Evolutionary conservation across 352 stramenopile species (phyloP).

Genomic region (Phytophthora syringae): DNA sequence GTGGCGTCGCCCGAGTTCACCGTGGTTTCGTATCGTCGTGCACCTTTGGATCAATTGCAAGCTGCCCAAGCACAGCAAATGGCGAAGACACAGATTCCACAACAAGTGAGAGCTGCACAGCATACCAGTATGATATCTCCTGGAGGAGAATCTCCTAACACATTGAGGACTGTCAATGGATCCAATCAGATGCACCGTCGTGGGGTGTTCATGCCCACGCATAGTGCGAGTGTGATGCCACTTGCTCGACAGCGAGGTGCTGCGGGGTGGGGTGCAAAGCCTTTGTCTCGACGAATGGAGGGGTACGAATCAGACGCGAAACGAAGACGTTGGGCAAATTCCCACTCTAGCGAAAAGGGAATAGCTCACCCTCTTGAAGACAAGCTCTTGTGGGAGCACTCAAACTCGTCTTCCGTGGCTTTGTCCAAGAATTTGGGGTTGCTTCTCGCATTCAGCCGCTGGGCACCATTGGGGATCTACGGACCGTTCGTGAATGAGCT

Average conservation of each 20-base stretch:
- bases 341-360: neutral
- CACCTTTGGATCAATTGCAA: conserved; percentile 38
- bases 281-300: neutral
- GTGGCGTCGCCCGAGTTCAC: conserved; percentile 59
- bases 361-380: conserved; percentile 41
- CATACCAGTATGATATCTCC: neutral
- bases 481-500: conserved; percentile 57
- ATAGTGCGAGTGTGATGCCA: conserved; percentile 13
- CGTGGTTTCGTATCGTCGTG: conserved; percentile 65
- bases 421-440: conserved; percentile 72
- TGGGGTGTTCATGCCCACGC: neutral
- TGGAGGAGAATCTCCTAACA: conserved; percentile 2
- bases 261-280: neutral
- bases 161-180: neutral
- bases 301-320: conserved; percentile 14
- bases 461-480: conserved; percentile 56
- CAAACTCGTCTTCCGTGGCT: conserved; percentile 41
- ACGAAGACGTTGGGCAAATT: conserved; percentile 8
- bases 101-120: conserved; percentile 8
- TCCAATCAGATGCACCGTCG: conserved; percentile 1
- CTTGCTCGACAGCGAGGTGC: neutral
- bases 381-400: conserved; percentile 62
- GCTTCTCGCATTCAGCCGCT: conserved; percentile 52
- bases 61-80: conserved; percentile 18
- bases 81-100: neutral